Conservation (phyloP, 345 rosid species). For the Hibiscus mutabilis region DNA sequence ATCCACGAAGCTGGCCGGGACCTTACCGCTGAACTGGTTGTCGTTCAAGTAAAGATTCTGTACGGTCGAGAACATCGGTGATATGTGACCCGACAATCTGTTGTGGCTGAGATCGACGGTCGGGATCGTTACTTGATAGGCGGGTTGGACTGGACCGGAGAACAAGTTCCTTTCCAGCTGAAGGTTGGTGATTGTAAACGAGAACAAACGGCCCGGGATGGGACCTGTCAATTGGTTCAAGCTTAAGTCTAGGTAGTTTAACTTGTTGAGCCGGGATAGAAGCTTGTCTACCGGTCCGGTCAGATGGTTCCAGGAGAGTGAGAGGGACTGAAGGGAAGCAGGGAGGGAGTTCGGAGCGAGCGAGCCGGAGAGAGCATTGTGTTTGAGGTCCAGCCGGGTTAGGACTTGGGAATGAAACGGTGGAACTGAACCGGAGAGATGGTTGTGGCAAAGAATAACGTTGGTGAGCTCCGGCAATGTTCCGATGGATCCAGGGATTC, state of each 20-base stretch:
- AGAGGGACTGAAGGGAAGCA: constrained; percentile 67
- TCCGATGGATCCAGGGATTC: too few relatives aligned
- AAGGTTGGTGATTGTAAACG: constrained; percentile 58
- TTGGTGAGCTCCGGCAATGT: too few relatives aligned
- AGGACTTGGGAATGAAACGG: too few relatives aligned
- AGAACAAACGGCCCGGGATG: constrained; percentile 52
- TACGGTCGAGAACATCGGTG: constrained; percentile 74
- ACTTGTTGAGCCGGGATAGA: constrained; percentile 47
- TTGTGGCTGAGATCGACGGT: constrained; percentile 86
- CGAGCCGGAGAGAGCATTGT: not conserved
- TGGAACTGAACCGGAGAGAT: too few relatives aligned
- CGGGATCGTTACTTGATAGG: constrained; percentile 46
- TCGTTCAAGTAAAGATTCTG: constrained; percentile 77
- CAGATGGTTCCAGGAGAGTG: constrained; percentile 67
- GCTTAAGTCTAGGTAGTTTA: constrained; percentile 76
- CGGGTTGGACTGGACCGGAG: constrained; percentile 55
- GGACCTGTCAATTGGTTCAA: constrained; percentile 66
- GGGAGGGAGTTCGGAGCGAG: constrained; percentile 50
- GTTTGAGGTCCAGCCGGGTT: too few relatives aligned
- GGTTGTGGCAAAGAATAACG: too few relatives aligned
- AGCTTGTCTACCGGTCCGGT: constrained; percentile 59
- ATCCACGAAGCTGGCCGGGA: constrained; percentile 79
- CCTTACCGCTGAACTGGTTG: constrained; percentile 77
- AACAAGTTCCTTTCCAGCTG: constrained; percentile 74
- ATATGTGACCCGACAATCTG: constrained; percentile 61